These are phyloP conservation scores for Stephania japonica DNA, from an alignment of 164 flowering plant genomes.

Conservation along the genomic window DNA sequence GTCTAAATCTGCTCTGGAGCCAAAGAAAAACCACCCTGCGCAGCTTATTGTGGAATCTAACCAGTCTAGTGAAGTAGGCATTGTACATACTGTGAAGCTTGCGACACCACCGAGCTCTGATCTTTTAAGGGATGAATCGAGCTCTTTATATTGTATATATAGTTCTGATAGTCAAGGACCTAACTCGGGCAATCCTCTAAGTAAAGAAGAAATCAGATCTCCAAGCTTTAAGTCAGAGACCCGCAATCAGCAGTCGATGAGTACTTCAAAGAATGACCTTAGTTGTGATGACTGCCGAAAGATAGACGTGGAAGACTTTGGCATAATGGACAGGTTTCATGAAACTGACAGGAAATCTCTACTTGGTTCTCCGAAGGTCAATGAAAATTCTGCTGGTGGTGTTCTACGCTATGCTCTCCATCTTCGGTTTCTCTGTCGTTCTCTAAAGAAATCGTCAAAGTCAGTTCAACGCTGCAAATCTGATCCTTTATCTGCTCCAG, in stretches of 20 bases:
- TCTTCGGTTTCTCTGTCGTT: conserved; percentile 74
- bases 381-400: conserved; percentile 45
- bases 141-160: conserved; percentile 18
- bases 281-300: conserved; percentile 11
- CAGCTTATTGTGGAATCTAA: conserved; percentile 13
- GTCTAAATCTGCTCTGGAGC: conserved; percentile 12
- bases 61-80: conserved; percentile 9
- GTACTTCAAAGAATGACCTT: conserved; percentile 8
- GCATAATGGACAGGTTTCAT: conserved; percentile 20
- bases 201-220: too few relatives aligned
- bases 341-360: conserved; percentile 32
- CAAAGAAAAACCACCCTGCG: conserved; percentile 15
- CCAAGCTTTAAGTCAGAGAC: too few relatives aligned
- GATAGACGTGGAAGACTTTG: conserved; percentile 16
- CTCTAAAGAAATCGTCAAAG: conserved; percentile 43
- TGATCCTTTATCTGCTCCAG: conserved; percentile 43
- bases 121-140: conserved; percentile 21
- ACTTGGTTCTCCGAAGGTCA: conserved; percentile 40
- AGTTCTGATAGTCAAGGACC: conserved; percentile 11
- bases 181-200: neutral
- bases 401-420: conserved; percentile 93
- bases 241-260: neutral
- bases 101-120: conserved; percentile 11
- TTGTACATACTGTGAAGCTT: conserved; percentile 15
- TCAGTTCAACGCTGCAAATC: conserved; percentile 60